Percentiles rank a stretch among this genome's conserved stretches.
phyloP scores from a whole-genome alignment of 495 filamentous ascomycete genomes.

The Penicillium samsonianum region DNA sequence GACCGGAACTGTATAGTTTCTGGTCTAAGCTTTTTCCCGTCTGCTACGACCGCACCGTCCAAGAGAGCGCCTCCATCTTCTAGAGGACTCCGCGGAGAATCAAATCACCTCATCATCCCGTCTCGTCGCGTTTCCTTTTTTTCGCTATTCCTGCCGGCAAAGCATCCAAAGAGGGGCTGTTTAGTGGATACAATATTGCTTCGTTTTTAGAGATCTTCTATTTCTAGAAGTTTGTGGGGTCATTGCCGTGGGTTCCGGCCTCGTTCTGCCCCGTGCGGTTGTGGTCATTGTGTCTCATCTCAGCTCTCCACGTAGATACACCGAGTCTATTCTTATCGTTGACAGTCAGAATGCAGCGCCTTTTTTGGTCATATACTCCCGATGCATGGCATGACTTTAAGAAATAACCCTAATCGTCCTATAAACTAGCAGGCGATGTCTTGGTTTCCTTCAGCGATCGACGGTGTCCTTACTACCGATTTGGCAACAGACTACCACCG shows the following conservation, averaged over 20 bases:
- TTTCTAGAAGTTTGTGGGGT: background rate
- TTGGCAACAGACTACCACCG: background rate
- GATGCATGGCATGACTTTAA: background rate
- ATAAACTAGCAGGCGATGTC: background rate
- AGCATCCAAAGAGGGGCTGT: background rate
- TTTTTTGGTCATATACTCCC: background rate
- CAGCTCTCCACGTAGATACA: slow-evolving; percentile 13
- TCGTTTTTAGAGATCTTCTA: background rate
- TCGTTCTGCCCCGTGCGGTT: slow-evolving; percentile 9
- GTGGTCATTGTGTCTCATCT: slow-evolving; percentile 12
- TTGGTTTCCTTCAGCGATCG: background rate
- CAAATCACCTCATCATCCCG: background rate
- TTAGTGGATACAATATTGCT: background rate
- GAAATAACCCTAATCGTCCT: slow-evolving; percentile 1
- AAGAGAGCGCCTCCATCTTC: slow-evolving; percentile 30
- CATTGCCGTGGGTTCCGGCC: background rate
- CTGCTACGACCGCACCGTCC: slow-evolving; percentile 38
- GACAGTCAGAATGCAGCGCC: background rate
- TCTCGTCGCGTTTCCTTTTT: background rate
- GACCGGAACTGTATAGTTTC: slow-evolving; percentile 31
- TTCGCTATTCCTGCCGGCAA: background rate
- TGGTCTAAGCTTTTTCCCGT: slow-evolving; percentile 42
- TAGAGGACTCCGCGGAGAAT: too few relatives aligned
- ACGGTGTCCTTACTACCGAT: background rate
- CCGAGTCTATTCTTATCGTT: slow-evolving; percentile 10